Evolutionary conservation across 148 eudicot species (phyloP), one percentile per base, ranked within the genome.

Genomic region (Chenopodium formosanum): DNA sequence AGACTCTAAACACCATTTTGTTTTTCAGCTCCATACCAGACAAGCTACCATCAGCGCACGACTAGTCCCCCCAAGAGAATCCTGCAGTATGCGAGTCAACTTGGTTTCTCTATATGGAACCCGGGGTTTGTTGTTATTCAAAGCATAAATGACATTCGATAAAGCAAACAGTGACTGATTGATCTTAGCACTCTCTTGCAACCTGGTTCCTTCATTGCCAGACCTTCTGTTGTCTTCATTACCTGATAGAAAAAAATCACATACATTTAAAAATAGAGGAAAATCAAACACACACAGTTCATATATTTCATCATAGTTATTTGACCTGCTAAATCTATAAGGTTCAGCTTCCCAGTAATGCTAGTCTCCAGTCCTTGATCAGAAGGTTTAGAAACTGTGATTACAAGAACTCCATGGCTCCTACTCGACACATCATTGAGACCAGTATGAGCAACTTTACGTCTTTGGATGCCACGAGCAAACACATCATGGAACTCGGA

Each of bases 101-200:
- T 94, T 95, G 91, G 91, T 95, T 81, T 95, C 99, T 85, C 99
- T 83, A 69, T 92, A 95, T 23, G 99, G 98, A 70, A 96, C 82
- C 86, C 98, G 85, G 9, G 89, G 72, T 75, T 87, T 83, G 79
- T 87, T 90, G 85, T 92, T 96, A 53, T 96, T 96, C 52, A 94
- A 89, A 40, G 99, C 99, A 77, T 90, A 88, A 25, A 96, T 92
- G 82, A 96, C 99, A 81, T 96, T 92, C 11, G 99, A 96, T 71
- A 96, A 75, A 37, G 97, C 90, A 83, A 94, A 94, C 20, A 96
- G 81, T 68, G 99, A 95, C 80, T 94, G 99, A 76, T 96, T 96
- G 70, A 90, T 94, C 90, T 96, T 96, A 48, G 93, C 85, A 78
- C 98, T 96, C 88, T 96, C 99, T 82, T 87, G 97, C 80, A 96